Evolutionary conservation across 306 rosid species (phyloP).

Genomic region (Prunus davidiana): DNA sequence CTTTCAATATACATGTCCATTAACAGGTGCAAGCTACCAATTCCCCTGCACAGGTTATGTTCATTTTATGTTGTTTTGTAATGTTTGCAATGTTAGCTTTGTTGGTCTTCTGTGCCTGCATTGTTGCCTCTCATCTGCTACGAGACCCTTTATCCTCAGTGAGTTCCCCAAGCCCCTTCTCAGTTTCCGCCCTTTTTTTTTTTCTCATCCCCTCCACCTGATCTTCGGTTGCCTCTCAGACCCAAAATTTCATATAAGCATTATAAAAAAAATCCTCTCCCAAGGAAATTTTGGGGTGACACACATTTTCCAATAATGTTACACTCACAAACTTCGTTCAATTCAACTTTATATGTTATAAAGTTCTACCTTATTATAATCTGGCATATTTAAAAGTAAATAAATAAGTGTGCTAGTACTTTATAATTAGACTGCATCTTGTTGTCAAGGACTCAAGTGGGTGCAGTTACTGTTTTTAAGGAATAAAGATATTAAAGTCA

Average conservation of each 20-base stretch:
- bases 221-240: too few species aligned
- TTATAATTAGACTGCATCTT: background rate
- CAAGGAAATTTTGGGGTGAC: background rate
- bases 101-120: background rate
- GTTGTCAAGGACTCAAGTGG: background rate
- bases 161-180: background rate
- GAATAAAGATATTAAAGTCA: too few species aligned
- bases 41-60: background rate
- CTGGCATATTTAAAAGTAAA: too few species aligned
- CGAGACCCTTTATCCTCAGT: background rate
- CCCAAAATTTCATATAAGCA: background rate
- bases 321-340: background rate
- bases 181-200: background rate
- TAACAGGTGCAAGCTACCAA: background rate
- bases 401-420: background rate
- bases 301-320: background rate
- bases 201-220: too few species aligned
- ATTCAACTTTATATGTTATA: background rate
- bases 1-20: background rate
- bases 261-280: background rate
- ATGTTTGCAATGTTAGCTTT: background rate
- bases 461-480: background rate
- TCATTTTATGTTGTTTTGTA: background rate
- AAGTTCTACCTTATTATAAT: background rate
- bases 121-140: background rate